Evolutionary conservation across 495 filamentous ascomycete species (phyloP).

Genomic region (Paragyromitra xinjiangensis): DNA sequence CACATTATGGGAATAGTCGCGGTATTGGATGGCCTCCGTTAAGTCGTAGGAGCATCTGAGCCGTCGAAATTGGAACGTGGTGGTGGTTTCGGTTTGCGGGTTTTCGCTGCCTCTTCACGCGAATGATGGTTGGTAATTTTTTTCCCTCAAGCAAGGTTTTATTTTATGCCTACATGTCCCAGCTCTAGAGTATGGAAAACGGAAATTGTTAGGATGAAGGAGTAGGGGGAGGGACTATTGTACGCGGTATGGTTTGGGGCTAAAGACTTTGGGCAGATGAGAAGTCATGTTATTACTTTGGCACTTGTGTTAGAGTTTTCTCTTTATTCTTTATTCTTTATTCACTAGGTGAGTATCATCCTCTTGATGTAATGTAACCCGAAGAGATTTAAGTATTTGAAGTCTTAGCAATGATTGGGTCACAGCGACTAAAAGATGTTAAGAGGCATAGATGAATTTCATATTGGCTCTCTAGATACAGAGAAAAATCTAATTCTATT

Average conservation of each 20-base stretch:
- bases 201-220: neutral
- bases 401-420: neutral
- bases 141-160: neutral
- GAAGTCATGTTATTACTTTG: neutral
- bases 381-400: neutral
- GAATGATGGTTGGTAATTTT: neutral
- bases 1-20: neutral
- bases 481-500: neutral
- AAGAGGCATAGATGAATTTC: neutral
- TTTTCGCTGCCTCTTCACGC: neutral
- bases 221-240: neutral
- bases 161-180: neutral
- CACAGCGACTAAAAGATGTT: neutral
- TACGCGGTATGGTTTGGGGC: neutral
- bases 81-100: neutral
- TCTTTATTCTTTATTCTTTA: neutral
- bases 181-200: neutral
- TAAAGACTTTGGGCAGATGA: neutral
- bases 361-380: neutral
- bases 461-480: neutral
- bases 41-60: neutral
- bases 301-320: neutral
- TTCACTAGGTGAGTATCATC: neutral
- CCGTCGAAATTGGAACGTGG: neutral
- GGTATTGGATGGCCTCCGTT: slow-evolving; percentile 8